These are phyloP conservation scores for Arabidopsis thaliana DNA, from an alignment of 345 rosid genomes.

Conservation along the genomic window DNA sequence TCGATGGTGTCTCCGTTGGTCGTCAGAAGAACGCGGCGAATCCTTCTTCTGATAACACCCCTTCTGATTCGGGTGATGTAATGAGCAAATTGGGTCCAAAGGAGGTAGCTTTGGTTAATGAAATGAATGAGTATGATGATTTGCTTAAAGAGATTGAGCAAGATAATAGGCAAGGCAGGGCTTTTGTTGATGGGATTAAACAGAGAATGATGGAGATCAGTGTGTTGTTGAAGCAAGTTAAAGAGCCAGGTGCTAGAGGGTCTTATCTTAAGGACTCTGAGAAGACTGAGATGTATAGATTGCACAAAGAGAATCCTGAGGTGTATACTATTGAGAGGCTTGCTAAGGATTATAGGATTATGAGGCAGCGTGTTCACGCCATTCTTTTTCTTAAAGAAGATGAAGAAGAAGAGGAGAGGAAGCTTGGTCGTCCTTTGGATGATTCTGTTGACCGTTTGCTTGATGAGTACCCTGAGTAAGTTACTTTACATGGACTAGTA, in stretches of 20 bases:
- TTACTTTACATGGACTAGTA: neutral
- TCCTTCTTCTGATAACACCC: constrained; percentile 25
- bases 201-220: constrained; percentile 59
- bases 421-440: constrained; percentile 82
- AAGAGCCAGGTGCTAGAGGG: constrained; percentile 92
- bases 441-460: constrained; percentile 90
- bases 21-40: constrained; percentile 40
- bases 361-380: constrained; percentile 97
- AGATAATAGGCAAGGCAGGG: constrained; percentile 54
- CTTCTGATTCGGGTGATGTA: constrained; percentile 44
- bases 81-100: constrained; percentile 37
- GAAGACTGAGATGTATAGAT: constrained; percentile 94
- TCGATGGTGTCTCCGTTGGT: constrained; percentile 68
- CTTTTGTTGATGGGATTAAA: constrained; percentile 63
- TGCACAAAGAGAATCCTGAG: constrained; percentile 87
- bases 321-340: constrained; percentile 77
- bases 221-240: constrained; percentile 73
- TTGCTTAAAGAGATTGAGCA: constrained; percentile 52
- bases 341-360: constrained; percentile 90
- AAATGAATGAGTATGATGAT: constrained; percentile 62
- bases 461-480: constrained; percentile 89
- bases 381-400: constrained; percentile 92
- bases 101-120: constrained; percentile 40
- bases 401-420: constrained; percentile 93
- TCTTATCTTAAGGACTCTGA: constrained; percentile 88